These are phyloP conservation scores for Phlebiopsis gigantea DNA, from an alignment of 768 basidiomycete species.

Conservation along the genomic window DNA sequence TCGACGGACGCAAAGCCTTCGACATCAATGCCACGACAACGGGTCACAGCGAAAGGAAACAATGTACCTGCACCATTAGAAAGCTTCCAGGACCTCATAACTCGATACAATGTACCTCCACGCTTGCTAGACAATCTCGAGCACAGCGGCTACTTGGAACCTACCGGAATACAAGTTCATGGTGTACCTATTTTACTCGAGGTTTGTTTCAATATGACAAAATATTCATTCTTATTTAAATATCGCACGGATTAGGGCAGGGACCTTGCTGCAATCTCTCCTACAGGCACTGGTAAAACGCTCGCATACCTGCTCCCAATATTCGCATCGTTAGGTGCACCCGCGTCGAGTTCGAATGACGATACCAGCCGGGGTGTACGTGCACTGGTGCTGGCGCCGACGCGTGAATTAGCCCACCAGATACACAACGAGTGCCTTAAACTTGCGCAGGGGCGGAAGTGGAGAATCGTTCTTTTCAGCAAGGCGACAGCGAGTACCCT, in stretches of 20 bases:
- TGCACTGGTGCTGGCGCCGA: conserved; percentile 84
- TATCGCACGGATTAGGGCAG: conserved; percentile 44
- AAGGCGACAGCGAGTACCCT: conserved; percentile 87
- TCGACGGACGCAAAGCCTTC: conserved; percentile 5
- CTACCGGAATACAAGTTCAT: conserved; percentile 79
- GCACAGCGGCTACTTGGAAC: conserved; percentile 53
- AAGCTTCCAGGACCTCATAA: conserved; percentile 53
- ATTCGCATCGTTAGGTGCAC: conserved; percentile 53
- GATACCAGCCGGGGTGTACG: conserved; percentile 56
- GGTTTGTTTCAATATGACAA: conserved; percentile 33
- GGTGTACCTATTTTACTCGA: conserved; percentile 78
- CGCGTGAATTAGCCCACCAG: conserved; percentile 93
- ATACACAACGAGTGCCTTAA: conserved; percentile 89
- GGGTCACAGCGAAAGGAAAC: conserved; percentile 70
- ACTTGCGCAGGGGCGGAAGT: conserved; percentile 74
- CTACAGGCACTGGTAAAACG: conserved; percentile 97
- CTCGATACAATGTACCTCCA: conserved; percentile 52
- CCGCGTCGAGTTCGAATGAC: conserved; percentile 42
- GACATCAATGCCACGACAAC: conserved; percentile 41
- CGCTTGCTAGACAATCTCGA: conserved; percentile 62
- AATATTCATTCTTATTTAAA: background rate
- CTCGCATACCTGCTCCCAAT: conserved; percentile 86
- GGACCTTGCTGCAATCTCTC: conserved; percentile 91
- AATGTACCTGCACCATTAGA: conserved; percentile 57
- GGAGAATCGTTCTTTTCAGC: conserved; percentile 78